Base-by-base conservation (phyloP, 2,329 filamentous ascomycete genomes). In the Fusarium napiforme region DNA sequence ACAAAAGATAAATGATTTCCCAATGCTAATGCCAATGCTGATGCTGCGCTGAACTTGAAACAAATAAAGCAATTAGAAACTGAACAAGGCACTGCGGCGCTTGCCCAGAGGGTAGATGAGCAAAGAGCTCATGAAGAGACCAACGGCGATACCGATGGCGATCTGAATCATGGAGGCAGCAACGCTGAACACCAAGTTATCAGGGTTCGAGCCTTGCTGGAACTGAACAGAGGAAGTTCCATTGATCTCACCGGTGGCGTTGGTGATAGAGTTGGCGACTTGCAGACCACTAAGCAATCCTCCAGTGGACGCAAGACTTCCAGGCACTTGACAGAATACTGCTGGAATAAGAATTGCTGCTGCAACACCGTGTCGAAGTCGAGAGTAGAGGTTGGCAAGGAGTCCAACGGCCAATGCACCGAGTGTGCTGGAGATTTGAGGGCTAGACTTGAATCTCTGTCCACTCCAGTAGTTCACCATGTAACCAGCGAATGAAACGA, bases 351-450 rank as follows among this genome's bases (percentile, higher is more conserved):
- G 81, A 2, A 83, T 85, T 4, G 84, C 83, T 0, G 84, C 85
- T 2, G 85, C 85, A 36, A 86, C 85, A n/a, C 87, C 87, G 66
- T 88, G 87, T 15, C 85, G 79, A 14, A 89, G 64, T 30, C 87
- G 83, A n/a, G 91, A 93, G 81, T 96, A 95, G 3, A 94, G 78
- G 75, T 96, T 96, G 12, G 93, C 93, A 55, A 93, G 83, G 7
- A 95, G 87, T 37, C 94, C 94, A 32, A 96, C 92, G 5, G 89
- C 88, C 58, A 96, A 88, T 0, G 93, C 93, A 36, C 93, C 93
- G 7, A 96, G 86, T 0, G 92, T 93, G 78, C 93, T 95, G 63
- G 91, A 90, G 47, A 96, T 89, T 78, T 95, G 93, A 0, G 92
- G 90, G 68, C 93, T 93, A 30, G 87, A 89, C 10, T 85, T 83